phyloP scores from a whole-genome alignment of 257 asterid genomes.

The Rubia yunnanensis region DNA sequence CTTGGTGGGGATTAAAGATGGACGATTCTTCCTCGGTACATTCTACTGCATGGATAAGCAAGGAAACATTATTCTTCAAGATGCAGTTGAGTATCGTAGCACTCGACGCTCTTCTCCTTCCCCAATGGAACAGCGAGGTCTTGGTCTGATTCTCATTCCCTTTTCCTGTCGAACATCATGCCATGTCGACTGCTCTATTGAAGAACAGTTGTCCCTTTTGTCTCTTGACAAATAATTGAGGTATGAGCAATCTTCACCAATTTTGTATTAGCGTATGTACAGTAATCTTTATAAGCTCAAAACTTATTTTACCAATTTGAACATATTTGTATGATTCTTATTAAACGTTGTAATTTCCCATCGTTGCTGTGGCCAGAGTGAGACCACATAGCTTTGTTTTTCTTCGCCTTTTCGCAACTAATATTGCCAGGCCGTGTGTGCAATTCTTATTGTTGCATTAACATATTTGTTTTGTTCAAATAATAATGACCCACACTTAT shows the following conservation, averaged over 20 bases:
- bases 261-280: not conserved
- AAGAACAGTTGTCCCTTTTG: constrained; percentile 54
- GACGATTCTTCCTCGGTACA: constrained; percentile 66
- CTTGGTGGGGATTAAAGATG: constrained; percentile 76
- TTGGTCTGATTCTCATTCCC: constrained; percentile 85
- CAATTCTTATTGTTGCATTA: no score
- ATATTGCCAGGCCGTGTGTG: no score
- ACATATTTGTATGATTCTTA: no score
- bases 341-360: no score
- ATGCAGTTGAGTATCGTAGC: constrained; percentile 84
- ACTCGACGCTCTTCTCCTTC: constrained; percentile 63
- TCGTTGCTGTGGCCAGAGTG: no score
- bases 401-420: no score
- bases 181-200: constrained; percentile 64
- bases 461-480: no score
- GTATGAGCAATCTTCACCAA: not conserved
- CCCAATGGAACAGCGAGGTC: constrained; percentile 77
- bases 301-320: no score
- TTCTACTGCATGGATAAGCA: constrained; percentile 89
- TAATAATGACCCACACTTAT: no score
- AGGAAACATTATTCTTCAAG: constrained; percentile 91
- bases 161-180: constrained; percentile 62
- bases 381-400: no score
- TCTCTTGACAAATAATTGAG: constrained; percentile 28
- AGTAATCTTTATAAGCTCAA: not conserved